Percentiles rank a stretch among this genome's conserved stretches.
phyloP scores from a whole-genome alignment of 2,329 filamentous ascomycete species.

The Hymenoscyphus albidus region DNA sequence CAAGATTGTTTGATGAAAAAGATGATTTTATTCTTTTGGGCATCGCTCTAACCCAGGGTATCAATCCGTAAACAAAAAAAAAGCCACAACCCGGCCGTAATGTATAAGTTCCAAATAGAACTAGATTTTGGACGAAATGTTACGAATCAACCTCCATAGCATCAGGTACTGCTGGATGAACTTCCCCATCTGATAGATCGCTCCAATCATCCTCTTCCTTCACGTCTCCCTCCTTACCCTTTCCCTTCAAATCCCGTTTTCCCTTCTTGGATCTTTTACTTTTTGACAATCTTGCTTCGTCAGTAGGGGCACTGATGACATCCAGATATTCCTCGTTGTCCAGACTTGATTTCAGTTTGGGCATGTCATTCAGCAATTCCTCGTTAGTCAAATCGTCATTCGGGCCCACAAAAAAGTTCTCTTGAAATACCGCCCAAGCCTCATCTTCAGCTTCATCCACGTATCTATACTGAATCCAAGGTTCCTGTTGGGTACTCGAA shows the following conservation, averaged over 20 bases:
- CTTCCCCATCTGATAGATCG: slow-evolving; percentile 19
- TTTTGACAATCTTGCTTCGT: slow-evolving; percentile 31
- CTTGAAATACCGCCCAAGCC: slow-evolving; percentile 72
- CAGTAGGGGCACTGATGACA: slow-evolving; percentile 52
- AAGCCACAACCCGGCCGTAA: slow-evolving; percentile 16
- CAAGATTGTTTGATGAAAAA: not conserved
- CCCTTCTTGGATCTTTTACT: slow-evolving; percentile 21
- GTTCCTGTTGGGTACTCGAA: slow-evolving; percentile 73
- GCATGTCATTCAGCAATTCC: slow-evolving; percentile 22
- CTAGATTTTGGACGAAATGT: not conserved
- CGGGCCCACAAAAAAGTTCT: slow-evolving; percentile 56
- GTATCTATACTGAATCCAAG: slow-evolving; percentile 77
- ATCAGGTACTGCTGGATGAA: slow-evolving; percentile 5
- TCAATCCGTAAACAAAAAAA: slow-evolving; percentile 24
- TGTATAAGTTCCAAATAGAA: not conserved
- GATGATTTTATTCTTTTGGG: not conserved
- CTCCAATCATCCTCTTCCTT: slow-evolving; percentile 20
- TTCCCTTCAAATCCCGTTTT: slow-evolving; percentile 19
- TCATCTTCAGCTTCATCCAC: slow-evolving; percentile 74
- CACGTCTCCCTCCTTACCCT: slow-evolving; percentile 17
- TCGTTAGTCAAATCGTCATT: slow-evolving; percentile 15
- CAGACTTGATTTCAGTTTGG: slow-evolving; percentile 49
- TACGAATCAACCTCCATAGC: slow-evolving; percentile 2
- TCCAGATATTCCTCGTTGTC: slow-evolving; percentile 59
- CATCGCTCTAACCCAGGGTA: slow-evolving; percentile 20